phyloP scores from a whole-genome alignment of 306 rosid species.

The Quillaja saponaria region DNA sequence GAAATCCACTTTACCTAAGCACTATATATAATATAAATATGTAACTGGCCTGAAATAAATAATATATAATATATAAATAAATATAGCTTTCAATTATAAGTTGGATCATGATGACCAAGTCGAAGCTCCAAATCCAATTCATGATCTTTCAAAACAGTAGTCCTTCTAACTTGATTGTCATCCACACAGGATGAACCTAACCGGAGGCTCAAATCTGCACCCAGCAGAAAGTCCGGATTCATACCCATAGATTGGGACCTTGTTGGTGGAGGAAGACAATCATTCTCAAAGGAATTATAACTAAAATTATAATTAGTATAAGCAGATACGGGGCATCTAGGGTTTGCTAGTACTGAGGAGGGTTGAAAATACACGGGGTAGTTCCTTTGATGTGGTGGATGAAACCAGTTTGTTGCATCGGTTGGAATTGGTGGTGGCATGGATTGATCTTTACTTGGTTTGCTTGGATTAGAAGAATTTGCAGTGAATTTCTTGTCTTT shows the following conservation, averaged over 20 bases:
- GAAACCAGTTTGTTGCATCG: conserved; percentile 19
- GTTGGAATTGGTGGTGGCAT: conserved; percentile 23
- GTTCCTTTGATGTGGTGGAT: conserved; percentile 28
- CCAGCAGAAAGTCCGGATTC: conserved; percentile 33
- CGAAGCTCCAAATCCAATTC: conserved; percentile 68
- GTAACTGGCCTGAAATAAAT: neutral
- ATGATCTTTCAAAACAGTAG: conserved; percentile 24
- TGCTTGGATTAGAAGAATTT: conserved; percentile 15
- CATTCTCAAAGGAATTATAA: neutral
- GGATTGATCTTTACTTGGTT: conserved; percentile 15
- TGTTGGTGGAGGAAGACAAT: too few relatives aligned
- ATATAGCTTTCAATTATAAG: neutral
- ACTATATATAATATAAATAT: neutral
- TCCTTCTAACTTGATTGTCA: conserved; percentile 24
- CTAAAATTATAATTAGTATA: neutral
- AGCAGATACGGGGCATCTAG: neutral
- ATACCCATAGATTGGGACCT: conserved; percentile 24
- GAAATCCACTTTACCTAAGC: too few relatives aligned
- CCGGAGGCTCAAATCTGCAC: conserved; percentile 45
- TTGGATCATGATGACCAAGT: conserved; percentile 41
- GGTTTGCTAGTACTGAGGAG: conserved; percentile 9
- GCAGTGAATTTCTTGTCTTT: conserved; percentile 50
- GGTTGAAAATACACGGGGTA: conserved; percentile 36
- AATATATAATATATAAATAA: conserved; percentile 1
- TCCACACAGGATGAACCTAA: conserved; percentile 26